phyloP scores from a whole-genome alignment of 768 basidiomycete species.

The Melanogaster broomeanus region DNA sequence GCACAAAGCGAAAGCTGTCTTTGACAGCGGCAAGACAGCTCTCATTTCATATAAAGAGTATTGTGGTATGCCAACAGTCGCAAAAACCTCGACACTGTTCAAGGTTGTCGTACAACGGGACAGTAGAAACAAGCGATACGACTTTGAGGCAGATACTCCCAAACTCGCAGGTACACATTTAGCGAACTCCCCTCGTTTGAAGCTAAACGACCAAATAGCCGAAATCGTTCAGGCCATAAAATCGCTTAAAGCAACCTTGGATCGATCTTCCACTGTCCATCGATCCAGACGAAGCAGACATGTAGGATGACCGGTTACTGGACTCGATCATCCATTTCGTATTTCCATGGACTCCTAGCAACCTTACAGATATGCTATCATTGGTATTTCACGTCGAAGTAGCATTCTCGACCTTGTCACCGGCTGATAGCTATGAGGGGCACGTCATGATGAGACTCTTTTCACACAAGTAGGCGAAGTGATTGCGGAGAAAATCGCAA shows the following conservation, averaged over 20 bases:
- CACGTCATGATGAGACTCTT: not conserved
- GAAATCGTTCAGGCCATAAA: slow-evolving; percentile 80
- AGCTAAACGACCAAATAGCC: slow-evolving; percentile 36
- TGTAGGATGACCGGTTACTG: slow-evolving; percentile 36
- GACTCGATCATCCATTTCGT: not conserved
- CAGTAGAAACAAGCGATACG: slow-evolving; percentile 85
- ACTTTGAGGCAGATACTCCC: slow-evolving; percentile 92
- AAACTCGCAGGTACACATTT: slow-evolving; percentile 62
- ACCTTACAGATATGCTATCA: too few species aligned
- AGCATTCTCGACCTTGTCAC: too few species aligned
- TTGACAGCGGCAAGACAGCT: slow-evolving; percentile 89
- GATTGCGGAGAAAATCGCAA: not conserved
- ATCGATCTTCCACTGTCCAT: slow-evolving; percentile 63
- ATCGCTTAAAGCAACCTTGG: slow-evolving; percentile 61
- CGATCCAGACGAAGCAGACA: slow-evolving; percentile 65
- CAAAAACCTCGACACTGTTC: slow-evolving; percentile 77
- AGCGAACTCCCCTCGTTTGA: not conserved
- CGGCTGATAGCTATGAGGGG: too few species aligned
- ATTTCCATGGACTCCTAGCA: not conserved
- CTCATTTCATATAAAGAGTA: slow-evolving; percentile 89
- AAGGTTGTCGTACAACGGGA: slow-evolving; percentile 84
- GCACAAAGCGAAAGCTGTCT: slow-evolving; percentile 76
- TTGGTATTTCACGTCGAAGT: too few species aligned
- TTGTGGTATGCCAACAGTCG: slow-evolving; percentile 82
- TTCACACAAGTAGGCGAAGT: not conserved